These are phyloP conservation scores for Collybiopsis luxurians DNA, from an alignment of 768 basidiomycete species.

Conservation along the genomic window DNA sequence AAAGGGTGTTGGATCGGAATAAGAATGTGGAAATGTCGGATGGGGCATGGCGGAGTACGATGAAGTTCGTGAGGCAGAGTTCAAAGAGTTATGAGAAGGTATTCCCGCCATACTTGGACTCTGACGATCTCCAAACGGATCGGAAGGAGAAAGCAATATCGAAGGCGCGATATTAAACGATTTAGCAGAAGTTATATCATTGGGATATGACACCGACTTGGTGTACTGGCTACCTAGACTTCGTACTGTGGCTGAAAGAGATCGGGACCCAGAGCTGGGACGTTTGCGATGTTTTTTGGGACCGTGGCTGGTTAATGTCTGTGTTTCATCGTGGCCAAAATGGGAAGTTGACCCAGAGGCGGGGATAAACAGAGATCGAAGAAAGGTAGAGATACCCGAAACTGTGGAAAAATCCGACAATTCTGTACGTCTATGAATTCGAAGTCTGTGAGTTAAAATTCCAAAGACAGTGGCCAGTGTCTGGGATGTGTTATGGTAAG, in stretches of 20 bases:
- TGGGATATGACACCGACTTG: constrained; percentile 35
- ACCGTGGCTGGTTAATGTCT: constrained; percentile 4
- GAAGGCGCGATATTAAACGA: background rate
- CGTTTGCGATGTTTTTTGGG: constrained; percentile 6
- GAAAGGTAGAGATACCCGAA: constrained; percentile 23
- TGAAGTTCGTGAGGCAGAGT: constrained; percentile 2
- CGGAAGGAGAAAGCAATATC: constrained; percentile 5
- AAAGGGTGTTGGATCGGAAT: constrained; percentile 30
- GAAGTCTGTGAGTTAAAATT: constrained; percentile 24
- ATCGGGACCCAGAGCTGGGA: background rate
- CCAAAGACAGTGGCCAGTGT: constrained; percentile 61
- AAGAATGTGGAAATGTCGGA: constrained; percentile 26
- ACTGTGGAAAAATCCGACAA: constrained; percentile 6
- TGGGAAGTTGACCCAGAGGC: constrained; percentile 12
- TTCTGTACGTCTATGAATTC: background rate
- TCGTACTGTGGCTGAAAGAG: constrained; percentile 2
- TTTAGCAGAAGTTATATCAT: constrained; percentile 22
- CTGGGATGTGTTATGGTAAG: constrained; percentile 30
- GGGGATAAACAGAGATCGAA: constrained; percentile 36
- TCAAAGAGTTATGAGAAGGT: constrained; percentile 2
- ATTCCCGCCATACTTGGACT: background rate
- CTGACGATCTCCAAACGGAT: constrained; percentile 13
- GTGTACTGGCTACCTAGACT: constrained; percentile 14
- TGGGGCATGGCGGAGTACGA: constrained; percentile 13
- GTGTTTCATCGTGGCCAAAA: constrained; percentile 13